phyloP scores from a whole-genome alignment of 2,329 filamentous ascomycete species.

The Nakataea oryzae region DNA sequence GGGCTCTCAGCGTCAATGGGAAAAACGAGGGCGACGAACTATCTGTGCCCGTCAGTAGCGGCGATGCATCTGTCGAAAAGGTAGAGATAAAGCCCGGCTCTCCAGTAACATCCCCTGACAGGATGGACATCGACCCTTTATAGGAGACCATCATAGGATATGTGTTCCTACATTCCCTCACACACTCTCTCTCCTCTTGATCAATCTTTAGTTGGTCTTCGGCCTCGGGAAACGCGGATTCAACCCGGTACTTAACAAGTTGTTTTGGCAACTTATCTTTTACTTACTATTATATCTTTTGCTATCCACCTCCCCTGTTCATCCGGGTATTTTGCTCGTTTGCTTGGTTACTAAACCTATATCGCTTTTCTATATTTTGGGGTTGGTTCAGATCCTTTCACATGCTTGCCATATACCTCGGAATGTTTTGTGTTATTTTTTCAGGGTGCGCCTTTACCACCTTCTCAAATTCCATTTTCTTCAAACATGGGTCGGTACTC shows the following conservation, averaged over 20 bases:
- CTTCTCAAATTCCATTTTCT: neutral
- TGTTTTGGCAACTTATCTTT: neutral
- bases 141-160: neutral
- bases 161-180: neutral
- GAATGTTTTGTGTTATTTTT: neutral
- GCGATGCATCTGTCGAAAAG: neutral
- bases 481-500: neutral
- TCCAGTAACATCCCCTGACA: constrained; percentile 2
- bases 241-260: neutral
- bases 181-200: neutral
- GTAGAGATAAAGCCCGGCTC: constrained; percentile 2
- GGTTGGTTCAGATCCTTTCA: neutral
- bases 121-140: constrained; percentile 7
- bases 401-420: neutral
- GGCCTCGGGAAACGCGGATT: neutral
- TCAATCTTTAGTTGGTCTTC: neutral
- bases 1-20: neutral
- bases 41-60: neutral
- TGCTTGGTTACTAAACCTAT: neutral
- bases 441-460: neutral
- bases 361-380: neutral
- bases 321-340: neutral
- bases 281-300: neutral
- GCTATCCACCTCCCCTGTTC: neutral
- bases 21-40: neutral